Conservation (phyloP, 805 yeast species). For the Candida boidinii region DNA sequence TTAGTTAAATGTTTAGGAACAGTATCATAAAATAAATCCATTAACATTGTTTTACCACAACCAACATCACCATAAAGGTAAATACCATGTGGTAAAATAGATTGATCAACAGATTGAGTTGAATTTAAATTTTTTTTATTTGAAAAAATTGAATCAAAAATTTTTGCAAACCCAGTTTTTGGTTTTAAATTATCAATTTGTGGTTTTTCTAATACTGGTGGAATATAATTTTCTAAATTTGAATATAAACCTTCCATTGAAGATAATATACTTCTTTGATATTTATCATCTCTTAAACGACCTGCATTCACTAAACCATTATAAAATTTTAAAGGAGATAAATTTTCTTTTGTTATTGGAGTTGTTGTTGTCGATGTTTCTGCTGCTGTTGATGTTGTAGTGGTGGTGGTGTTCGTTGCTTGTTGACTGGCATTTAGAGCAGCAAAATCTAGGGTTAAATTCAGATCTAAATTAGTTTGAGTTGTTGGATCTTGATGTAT, state of each 20-base stretch:
- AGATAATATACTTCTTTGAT: conserved; percentile 67
- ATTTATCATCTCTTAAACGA: conserved; percentile 59
- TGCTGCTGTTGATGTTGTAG: not conserved
- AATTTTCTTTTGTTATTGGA: too few species aligned
- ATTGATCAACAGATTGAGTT: conserved; percentile 7
- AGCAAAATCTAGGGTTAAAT: too few species aligned
- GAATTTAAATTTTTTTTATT: conserved; percentile 4
- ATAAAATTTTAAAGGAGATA: conserved; percentile 22
- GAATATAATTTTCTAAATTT: conserved; percentile 44
- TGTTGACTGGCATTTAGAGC: conserved; percentile 1
- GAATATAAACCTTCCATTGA: conserved; percentile 53
- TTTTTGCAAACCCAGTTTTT: conserved; percentile 31
- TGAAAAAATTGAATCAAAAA: conserved; percentile 22
- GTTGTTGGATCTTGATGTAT: too few species aligned
- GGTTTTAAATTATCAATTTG: conserved; percentile 40
- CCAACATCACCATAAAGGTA: conserved; percentile 97
- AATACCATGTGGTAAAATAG: conserved; percentile 65
- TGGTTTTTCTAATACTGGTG: conserved; percentile 53
- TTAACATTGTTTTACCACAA: conserved; percentile 96
- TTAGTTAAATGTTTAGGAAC: conserved; percentile 74
- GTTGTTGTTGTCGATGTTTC: too few species aligned
- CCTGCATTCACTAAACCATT: conserved; percentile 27
- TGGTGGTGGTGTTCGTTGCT: conserved; percentile 2
- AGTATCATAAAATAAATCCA: conserved; percentile 88
- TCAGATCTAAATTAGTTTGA: too few species aligned